Evolutionary conservation across 345 rosid genomes (phyloP), one percentile per base, ranked within the genome.

Genomic region (Garcia nutans): DNA sequence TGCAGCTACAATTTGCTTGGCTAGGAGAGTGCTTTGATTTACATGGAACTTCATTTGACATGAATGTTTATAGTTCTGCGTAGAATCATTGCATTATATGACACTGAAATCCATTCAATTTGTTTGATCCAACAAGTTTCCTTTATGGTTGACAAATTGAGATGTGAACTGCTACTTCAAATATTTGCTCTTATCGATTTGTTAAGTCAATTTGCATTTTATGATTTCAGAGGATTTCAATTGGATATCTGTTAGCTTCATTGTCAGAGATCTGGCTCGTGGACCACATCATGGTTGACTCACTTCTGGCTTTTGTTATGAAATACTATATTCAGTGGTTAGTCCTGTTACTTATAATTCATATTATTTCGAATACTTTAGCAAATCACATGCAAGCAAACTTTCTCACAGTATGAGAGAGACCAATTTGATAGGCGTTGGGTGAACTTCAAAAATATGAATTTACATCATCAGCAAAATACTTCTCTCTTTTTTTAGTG

Each of bases 201-300:
- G 16, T 41, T 20, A 65, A 44, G 62, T 76, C 74, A 47, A 33
- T 42, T 2, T 77, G 62, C 16, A 10, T 64, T 80, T 37, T 70
- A 28, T 69, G n/a, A 71, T 83, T 69, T 49, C 85, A 85, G 92
- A 85, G 92, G 78, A 88, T 88, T 82, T 79, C 92, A n/a, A 84
- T 87, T 81, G 92, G 92, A 26, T 88, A 88, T 76, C 80, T 88
- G 20, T 77, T 88, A 37, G 86, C 92, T 69, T 82, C 92, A 62
- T 44, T 88, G 59, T 79, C 87, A 23, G 89, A 88, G 84, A 86
- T 88, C 77, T 88, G 89, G 88, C 89, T 88, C 61, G 86, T 87
- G 73, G 74, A 74, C 61, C 76, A 74, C 65, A 15, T 76, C 63
- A 49, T n/a, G 0, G 86, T 88, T 37, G 88, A 85, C 80, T 82